Evolutionary conservation across 495 filamentous ascomycete species (phyloP), one percentile per base, ranked within the genome.

Genomic region (Lentithecium fluviatile): DNA sequence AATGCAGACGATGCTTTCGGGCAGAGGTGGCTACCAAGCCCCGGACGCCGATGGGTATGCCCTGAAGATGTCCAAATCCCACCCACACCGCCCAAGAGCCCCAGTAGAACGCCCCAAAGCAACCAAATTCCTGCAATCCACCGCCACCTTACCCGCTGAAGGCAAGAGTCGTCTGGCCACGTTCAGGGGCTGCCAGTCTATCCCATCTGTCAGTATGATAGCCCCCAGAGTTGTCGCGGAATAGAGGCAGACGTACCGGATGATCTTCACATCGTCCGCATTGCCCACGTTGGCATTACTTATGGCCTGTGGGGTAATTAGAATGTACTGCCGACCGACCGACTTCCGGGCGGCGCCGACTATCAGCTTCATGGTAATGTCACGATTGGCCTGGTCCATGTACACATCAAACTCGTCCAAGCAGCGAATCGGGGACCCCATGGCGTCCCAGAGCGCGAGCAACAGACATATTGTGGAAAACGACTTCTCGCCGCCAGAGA

Each of bases 381-480:
- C 91, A 45, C 94, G 83, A 72, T 99, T 99, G 56, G 97, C 90
- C 62, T 85, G 88, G 68, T 99, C 94, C 94, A 99, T 99, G 76
- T 95, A 99, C 40, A 99, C 94, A 75, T 99, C 94, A 69, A 97
- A 99, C 75, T 99, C 94, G 74, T 99, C 94, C 48, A 99, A 80
- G 70, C 95, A 97, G 38, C 94, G 83, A 53, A 99, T 85, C 0
- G 93, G 92, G 11, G 88, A 90, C 6, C 92, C 92, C 93, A 99
- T 97, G 40, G 94, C 95, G 70, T 97, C 94, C 94, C 94, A 98
- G 20, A 98, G 85, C 19, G 89, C 82, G 26, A 99, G 79, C 38
- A 99, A 76, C 52, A 99, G 79, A 71, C 94, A 99, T 56, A 97
- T 93, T 12, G 91, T 94, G 0, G 92, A 95, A 76, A 97, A 99